Conservation (phyloP, 148 eudicot genomes). For the Cornus suecica region DNA sequence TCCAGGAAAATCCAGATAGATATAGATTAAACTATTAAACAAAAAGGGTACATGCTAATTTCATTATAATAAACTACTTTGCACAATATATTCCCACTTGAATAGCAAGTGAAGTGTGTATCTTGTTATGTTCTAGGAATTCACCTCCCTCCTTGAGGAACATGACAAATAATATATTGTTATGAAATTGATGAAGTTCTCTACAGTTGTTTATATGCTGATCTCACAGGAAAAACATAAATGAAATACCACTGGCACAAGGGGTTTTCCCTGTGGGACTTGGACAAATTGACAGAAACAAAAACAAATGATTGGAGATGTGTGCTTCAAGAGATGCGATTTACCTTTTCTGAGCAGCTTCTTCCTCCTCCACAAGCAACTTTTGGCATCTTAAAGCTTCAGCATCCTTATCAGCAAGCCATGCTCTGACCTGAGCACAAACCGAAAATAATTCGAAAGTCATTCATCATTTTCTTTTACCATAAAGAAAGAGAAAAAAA, state of each 20-base stretch:
- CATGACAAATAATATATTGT: background rate
- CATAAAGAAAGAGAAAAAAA: background rate
- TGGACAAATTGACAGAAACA: background rate
- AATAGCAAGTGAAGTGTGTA: background rate
- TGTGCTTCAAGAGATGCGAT: background rate
- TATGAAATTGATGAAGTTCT: background rate
- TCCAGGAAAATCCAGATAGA: too few species aligned
- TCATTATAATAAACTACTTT: background rate
- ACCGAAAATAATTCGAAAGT: background rate
- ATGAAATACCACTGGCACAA: background rate
- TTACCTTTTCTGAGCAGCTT: constrained; percentile 94
- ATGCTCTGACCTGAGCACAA: constrained; percentile 72
- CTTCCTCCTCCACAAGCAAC: constrained; percentile 97
- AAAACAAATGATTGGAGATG: background rate
- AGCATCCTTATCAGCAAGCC: constrained; percentile 92
- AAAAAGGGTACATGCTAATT: background rate
- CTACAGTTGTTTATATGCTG: background rate
- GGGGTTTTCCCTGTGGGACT: background rate
- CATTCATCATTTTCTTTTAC: background rate
- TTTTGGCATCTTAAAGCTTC: constrained; percentile 93
- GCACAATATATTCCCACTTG: background rate
- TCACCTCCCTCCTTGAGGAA: constrained; percentile 1
- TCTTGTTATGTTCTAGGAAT: background rate
- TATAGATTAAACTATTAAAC: too few species aligned
- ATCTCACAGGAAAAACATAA: background rate